Conservation (phyloP, 148 eudicot species). For the Oxyria digyna region DNA sequence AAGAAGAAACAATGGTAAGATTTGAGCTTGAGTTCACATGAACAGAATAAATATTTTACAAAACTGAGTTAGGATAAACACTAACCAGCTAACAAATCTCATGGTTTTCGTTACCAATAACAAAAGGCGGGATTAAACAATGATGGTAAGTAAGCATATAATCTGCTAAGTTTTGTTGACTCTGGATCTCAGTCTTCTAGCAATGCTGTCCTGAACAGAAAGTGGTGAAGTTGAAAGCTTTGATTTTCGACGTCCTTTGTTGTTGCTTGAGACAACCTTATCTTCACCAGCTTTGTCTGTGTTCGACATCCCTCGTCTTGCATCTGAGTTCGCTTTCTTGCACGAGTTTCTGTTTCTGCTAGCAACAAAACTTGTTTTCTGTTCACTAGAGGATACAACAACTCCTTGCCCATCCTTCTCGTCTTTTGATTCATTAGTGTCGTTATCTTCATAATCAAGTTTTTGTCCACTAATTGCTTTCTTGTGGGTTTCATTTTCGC, state of each 20-base stretch:
- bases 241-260: background rate
- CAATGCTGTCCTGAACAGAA: constrained; percentile 4
- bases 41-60: background rate
- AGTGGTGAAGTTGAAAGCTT: background rate
- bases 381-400: background rate
- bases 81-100: background rate
- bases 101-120: no score
- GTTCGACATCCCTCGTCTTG: no score
- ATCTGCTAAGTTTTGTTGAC: background rate
- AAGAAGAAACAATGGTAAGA: no score
- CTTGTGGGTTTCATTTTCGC: background rate
- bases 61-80: background rate
- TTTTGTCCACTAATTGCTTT: background rate
- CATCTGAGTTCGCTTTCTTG: background rate
- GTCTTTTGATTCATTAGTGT: no score
- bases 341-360: background rate
- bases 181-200: constrained; percentile 4
- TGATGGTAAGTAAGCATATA: no score
- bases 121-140: no score
- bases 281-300: background rate
- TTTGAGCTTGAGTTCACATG: background rate
- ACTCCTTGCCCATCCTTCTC: no score
- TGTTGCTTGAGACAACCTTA: background rate
- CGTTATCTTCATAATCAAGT: background rate
- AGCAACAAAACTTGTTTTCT: background rate